A percentile compares a stretch with the other conserved stretches of the same genome.
Conservation (phyloP, 2,329 filamentous ascomycete genomes). For the Fusarium virguliforme region DNA sequence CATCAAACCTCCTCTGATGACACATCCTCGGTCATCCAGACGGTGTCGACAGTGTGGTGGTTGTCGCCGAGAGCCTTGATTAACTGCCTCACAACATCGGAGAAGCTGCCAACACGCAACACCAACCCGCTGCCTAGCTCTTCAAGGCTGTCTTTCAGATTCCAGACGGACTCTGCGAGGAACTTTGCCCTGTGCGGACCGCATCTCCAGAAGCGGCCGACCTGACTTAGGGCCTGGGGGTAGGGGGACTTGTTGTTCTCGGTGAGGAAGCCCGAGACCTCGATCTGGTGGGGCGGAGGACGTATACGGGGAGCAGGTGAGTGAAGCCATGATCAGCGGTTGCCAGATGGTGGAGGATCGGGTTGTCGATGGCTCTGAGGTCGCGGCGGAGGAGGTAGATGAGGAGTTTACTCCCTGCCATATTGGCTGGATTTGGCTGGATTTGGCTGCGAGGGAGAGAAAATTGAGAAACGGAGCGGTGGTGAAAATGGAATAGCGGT, state of each 20-base stretch:
- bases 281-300: conserved; percentile 81
- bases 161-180: conserved; percentile 80
- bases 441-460: not conserved
- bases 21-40: conserved; percentile 84
- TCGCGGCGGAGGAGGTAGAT: conserved; percentile 83
- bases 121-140: conserved; percentile 73
- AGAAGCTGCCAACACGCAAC: conserved; percentile 74
- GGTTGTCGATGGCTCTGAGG: conserved; percentile 81
- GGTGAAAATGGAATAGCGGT: conserved; percentile 11
- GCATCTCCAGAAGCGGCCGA: conserved; percentile 80
- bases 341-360: conserved; percentile 74
- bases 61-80: conserved; percentile 64
- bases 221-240: conserved; percentile 75
- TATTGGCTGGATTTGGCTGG: conserved; percentile 33
- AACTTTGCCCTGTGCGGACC: conserved; percentile 82
- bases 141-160: conserved; percentile 76
- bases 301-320: conserved; percentile 80
- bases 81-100: conserved; percentile 73
- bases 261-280: conserved; percentile 81
- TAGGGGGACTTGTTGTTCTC: conserved; percentile 73
- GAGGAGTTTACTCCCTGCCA: conserved; percentile 67
- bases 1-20: conserved; percentile 78
- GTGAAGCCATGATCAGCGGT: conserved; percentile 71
- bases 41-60: conserved; percentile 67
- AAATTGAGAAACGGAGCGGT: conserved; percentile 8